phyloP scores from a whole-genome alignment of 2,329 filamentous ascomycete species.

The Dactylellina leptospora region DNA sequence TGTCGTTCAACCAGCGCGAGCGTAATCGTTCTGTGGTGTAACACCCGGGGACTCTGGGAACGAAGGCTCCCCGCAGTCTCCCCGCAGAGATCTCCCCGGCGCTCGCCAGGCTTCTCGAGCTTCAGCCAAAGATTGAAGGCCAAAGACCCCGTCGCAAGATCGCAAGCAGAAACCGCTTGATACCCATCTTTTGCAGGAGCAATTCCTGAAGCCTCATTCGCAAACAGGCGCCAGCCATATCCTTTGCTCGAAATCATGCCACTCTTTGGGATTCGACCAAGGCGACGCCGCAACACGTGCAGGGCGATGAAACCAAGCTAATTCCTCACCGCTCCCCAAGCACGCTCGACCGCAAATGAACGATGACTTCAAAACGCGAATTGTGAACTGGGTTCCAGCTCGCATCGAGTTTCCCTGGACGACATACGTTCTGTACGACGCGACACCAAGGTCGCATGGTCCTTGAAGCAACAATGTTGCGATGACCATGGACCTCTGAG shows the following conservation, averaged over 20 bases:
- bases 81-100: neutral
- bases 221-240: conserved; percentile 13
- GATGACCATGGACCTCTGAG: conserved; percentile 26
- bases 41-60: conserved; percentile 6
- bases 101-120: neutral
- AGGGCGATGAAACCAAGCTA: conserved; percentile 53
- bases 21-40: conserved; percentile 17
- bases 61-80: neutral
- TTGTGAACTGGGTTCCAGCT: conserved; percentile 20
- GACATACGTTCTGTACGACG: conserved; percentile 41
- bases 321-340: conserved; percentile 11
- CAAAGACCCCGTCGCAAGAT: conserved; percentile 31
- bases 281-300: conserved; percentile 51
- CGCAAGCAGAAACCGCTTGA: conserved; percentile 27
- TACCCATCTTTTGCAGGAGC: conserved; percentile 20
- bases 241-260: neutral
- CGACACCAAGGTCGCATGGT: conserved; percentile 48
- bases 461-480: neutral
- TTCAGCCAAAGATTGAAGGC: neutral
- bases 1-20: too few species aligned
- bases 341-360: conserved; percentile 25
- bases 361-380: conserved; percentile 27
- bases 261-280: conserved; percentile 19
- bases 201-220: conserved; percentile 15
- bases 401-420: conserved; percentile 41